phyloP scores from a whole-genome alignment of 2,329 filamentous ascomycete species.

The Penicillium expansum region DNA sequence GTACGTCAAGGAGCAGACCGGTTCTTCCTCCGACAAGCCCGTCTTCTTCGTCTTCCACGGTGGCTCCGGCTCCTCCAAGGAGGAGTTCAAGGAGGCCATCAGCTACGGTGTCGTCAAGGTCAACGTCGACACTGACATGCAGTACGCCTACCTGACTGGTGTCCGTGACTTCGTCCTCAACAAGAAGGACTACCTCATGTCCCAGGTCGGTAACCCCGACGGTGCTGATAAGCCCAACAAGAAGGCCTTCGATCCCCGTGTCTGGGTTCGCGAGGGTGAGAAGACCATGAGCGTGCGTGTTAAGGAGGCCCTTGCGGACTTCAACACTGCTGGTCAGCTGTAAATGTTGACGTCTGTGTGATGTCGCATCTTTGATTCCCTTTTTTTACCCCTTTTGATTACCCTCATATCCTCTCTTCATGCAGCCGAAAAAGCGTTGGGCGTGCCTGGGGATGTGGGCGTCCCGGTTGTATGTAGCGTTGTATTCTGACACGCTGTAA shows the following conservation, averaged over 20 bases:
- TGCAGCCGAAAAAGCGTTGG: conserved; percentile 20
- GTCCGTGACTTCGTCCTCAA: conserved; percentile 91
- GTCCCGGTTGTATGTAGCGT: conserved; percentile 29
- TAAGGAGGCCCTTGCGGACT: conserved; percentile 78
- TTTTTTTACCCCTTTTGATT: conserved; percentile 12
- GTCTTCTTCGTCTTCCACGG: conserved; percentile 99
- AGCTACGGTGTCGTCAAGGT: conserved; percentile 96
- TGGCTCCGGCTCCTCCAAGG: conserved; percentile 84
- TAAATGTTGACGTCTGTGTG: conserved; percentile 47
- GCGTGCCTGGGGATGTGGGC: conserved; percentile 20
- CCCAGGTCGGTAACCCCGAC: conserved; percentile 89
- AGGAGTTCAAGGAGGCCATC: conserved; percentile 88
- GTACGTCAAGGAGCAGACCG: conserved; percentile 78
- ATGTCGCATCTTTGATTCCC: conserved; percentile 5
- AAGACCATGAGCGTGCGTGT: conserved; percentile 91
- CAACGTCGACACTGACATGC: conserved; percentile 97
- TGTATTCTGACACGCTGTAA: conserved; percentile 27
- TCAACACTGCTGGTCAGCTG: conserved; percentile 78
- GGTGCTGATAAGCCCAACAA: conserved; percentile 98
- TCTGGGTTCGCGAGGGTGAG: conserved; percentile 92
- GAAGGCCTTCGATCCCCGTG: conserved; percentile 87
- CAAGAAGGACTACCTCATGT: conserved; percentile 92
- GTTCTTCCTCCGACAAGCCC: conserved; percentile 74
- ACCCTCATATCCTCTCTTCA: conserved; percentile 13
- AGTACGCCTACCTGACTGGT: conserved; percentile 88